Conservation (phyloP, 768 basidiomycete species). For the Lactifluus subvellereus region DNA sequence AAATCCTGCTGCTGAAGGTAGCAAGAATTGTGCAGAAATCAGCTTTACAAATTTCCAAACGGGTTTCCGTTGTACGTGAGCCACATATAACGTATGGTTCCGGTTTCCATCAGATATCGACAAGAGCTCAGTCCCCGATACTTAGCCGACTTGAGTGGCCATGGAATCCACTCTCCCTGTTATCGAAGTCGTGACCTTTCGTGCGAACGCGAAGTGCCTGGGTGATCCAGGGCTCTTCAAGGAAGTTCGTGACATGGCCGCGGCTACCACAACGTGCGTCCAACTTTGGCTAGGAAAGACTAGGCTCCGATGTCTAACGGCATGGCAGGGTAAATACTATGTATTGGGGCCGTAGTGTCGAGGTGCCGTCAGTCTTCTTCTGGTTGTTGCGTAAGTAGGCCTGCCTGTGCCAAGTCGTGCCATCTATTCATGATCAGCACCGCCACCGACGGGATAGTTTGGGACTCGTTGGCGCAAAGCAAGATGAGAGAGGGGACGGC, state of each 20-base stretch:
- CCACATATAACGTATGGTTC: no score
- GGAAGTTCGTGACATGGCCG: slow-evolving; percentile 4
- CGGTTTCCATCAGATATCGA: no score
- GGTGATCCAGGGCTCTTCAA: slow-evolving; percentile 1
- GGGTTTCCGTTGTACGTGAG: no score
- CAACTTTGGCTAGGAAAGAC: not conserved
- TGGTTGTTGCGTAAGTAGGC: slow-evolving; percentile 9
- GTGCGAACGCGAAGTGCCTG: slow-evolving; percentile 1
- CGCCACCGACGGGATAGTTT: not conserved
- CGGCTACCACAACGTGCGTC: not conserved
- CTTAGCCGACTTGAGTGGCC: not conserved
- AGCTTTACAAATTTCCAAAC: no score
- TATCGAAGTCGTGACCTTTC: slow-evolving; percentile 7
- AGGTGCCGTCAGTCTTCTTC: not conserved
- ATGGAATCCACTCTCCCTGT: not conserved
- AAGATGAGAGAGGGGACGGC: not conserved
- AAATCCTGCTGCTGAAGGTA: no score
- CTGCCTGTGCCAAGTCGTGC: not conserved
- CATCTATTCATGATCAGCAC: not conserved
- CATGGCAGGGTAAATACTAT: not conserved
- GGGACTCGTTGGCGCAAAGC: slow-evolving; percentile 2
- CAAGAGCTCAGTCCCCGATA: no score
- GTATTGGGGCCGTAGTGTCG: slow-evolving; percentile 11
- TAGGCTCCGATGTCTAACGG: not conserved
- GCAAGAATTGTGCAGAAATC: no score